phyloP scores from a whole-genome alignment of 2,329 filamentous ascomycete species.

The Microdochium paspali region DNA sequence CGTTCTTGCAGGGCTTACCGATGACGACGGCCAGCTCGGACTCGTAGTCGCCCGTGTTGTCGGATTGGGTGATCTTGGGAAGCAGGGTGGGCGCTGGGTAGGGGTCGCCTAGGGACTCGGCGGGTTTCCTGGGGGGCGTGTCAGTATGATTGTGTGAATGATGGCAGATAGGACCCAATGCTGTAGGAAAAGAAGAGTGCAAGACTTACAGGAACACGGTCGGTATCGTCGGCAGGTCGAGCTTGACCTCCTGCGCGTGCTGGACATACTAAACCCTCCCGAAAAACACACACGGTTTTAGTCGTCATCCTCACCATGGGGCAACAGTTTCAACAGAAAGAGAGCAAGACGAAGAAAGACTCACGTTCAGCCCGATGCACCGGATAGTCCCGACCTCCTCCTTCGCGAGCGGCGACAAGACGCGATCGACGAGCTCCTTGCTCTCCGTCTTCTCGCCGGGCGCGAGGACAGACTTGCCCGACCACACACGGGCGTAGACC shows the following conservation, averaged over 20 bases:
- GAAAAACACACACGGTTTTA: background rate
- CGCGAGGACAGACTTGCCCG: conserved; percentile 45
- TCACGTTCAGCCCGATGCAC: conserved; percentile 47
- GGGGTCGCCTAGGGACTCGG: conserved; percentile 42
- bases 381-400: conserved; percentile 45
- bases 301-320: no score
- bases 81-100: conserved; percentile 40
- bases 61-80: conserved; percentile 40
- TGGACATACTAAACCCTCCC: conserved; percentile 19
- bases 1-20: conserved; percentile 38
- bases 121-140: conserved; percentile 33
- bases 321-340: conserved; percentile 12
- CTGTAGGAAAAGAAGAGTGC: background rate
- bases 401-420: conserved; percentile 40
- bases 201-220: conserved; percentile 39
- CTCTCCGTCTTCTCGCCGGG: conserved; percentile 38
- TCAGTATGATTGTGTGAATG: background rate
- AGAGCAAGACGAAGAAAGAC: conserved; percentile 6
- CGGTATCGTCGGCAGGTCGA: conserved; percentile 42
- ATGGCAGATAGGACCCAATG: no score
- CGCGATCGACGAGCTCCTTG: conserved; percentile 30
- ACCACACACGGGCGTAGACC: conserved; percentile 46
- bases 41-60: conserved; percentile 45
- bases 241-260: conserved; percentile 36
- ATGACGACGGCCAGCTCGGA: conserved; percentile 47